phyloP scores from a whole-genome alignment of 192 early-diverging fungal genomes.

The Lunasporangiospora selenospora region DNA sequence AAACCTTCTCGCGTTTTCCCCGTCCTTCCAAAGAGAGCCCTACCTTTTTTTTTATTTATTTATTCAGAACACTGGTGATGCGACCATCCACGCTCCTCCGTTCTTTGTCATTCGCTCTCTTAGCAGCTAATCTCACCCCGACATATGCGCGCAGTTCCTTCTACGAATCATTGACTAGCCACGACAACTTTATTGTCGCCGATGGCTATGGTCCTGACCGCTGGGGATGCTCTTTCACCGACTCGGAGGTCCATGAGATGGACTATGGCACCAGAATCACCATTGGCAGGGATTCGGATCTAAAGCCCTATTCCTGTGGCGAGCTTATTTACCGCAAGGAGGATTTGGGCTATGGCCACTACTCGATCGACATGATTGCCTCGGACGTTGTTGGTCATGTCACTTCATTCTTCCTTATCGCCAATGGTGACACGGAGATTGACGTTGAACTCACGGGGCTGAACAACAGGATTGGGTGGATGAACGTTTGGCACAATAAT shows the following conservation, averaged over 20 bases:
- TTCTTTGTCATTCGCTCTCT: too few species aligned
- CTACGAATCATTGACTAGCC: slow-evolving; percentile 6
- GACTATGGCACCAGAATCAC: slow-evolving; percentile 24
- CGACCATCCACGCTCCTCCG: too few species aligned
- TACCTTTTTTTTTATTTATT: too few species aligned
- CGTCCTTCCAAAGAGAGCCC: too few species aligned
- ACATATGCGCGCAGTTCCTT: slow-evolving; percentile 3
- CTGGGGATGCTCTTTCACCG: slow-evolving; percentile 42
- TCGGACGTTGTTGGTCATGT: slow-evolving; percentile 41
- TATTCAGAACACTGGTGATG: too few species aligned
- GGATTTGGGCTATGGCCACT: slow-evolving; percentile 25
- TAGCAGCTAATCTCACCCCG: too few species aligned
- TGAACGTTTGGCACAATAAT: slow-evolving; percentile 34
- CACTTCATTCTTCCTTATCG: slow-evolving; percentile 39
- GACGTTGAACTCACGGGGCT: slow-evolving; percentile 40
- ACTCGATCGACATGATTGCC: slow-evolving; percentile 43
- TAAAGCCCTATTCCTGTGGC: slow-evolving; percentile 37
- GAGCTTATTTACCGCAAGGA: slow-evolving; percentile 24
- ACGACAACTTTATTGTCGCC: slow-evolving; percentile 22
- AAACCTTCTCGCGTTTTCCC: too few species aligned
- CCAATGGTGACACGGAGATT: slow-evolving; percentile 31
- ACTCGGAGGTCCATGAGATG: slow-evolving; percentile 17
- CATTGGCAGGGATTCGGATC: slow-evolving; percentile 36
- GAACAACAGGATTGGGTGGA: slow-evolving; percentile 36
- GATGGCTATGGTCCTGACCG: slow-evolving; percentile 36